Percentiles rank a stretch among this genome's conserved stretches.
These are phyloP conservation scores for Parafenestella ontariensis DNA, from an alignment of 2,329 filamentous ascomycete species.

Conservation along the genomic window DNA sequence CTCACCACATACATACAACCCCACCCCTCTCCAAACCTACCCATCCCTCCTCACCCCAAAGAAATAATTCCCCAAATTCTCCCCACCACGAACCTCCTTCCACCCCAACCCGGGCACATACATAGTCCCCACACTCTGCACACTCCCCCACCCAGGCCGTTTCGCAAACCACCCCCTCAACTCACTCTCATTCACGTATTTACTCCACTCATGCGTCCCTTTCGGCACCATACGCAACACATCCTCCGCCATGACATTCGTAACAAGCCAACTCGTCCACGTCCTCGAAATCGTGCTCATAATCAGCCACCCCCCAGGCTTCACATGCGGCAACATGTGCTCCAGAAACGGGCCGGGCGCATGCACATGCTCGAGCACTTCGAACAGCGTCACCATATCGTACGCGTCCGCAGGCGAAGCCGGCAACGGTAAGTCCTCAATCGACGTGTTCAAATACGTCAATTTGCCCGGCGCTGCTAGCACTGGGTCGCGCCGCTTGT, in stretches of 20 bases:
- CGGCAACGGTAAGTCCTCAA: constrained; percentile 69
- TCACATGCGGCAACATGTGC: constrained; percentile 75
- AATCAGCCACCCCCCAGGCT: constrained; percentile 91
- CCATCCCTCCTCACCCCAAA: constrained; percentile 74
- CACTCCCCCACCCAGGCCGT: constrained; percentile 53
- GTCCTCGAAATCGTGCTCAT: constrained; percentile 92
- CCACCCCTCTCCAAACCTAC: not conserved
- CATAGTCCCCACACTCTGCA: constrained; percentile 77
- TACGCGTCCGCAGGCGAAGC: constrained; percentile 57
- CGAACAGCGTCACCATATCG: constrained; percentile 87
- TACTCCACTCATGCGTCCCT: constrained; percentile 95
- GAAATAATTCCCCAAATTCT: constrained; percentile 94
- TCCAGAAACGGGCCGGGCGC: constrained; percentile 76
- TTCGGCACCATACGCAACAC: constrained; percentile 84
- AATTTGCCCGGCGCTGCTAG: constrained; percentile 66
- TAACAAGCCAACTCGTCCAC: constrained; percentile 88
- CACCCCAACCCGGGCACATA: constrained; percentile 92
- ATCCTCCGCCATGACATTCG: constrained; percentile 90
- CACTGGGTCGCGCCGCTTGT: constrained; percentile 76
- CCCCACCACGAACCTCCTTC: constrained; percentile 81
- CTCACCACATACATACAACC: too few relatives aligned
- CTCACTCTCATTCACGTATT: constrained; percentile 91
- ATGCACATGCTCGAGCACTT: constrained; percentile 93
- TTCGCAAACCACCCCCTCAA: constrained; percentile 60
- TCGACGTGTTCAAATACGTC: constrained; percentile 75